Percentiles rank a stretch among this genome's conserved stretches.
Conservation (phyloP, 257 asterid genomes). For the Solanum microdontum region DNA sequence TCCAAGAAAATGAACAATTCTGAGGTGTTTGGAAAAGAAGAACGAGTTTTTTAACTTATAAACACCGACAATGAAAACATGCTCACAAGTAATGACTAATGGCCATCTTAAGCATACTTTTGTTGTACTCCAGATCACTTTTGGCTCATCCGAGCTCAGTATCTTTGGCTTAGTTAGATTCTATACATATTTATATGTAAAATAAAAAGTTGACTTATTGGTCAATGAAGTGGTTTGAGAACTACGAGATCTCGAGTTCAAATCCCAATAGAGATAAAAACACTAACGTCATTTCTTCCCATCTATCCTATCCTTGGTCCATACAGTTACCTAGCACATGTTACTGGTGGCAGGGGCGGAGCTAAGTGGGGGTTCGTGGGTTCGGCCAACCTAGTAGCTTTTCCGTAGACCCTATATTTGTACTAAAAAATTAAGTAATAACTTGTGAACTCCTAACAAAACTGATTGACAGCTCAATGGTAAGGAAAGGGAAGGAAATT, state of each 20-base stretch:
- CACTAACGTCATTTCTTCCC: neutral
- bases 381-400: too few relatives aligned
- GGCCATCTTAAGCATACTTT: neutral
- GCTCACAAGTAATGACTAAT: neutral
- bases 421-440: too few relatives aligned
- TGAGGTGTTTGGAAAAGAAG: neutral
- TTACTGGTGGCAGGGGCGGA: too few relatives aligned
- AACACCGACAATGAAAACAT: neutral
- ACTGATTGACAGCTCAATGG: too few relatives aligned
- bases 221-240: neutral
- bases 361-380: too few relatives aligned
- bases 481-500: too few relatives aligned
- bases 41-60: neutral
- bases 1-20: neutral
- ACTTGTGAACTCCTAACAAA: too few relatives aligned
- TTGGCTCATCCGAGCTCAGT: neutral
- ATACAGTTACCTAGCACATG: too few relatives aligned
- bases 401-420: too few relatives aligned
- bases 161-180: neutral
- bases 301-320: neutral
- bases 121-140: too few relatives aligned
- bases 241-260: neutral
- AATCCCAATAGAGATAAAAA: neutral
- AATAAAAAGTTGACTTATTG: neutral
- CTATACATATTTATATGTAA: neutral